Conservation (phyloP, 495 filamentous ascomycete genomes). For the Podospora sp. region DNA sequence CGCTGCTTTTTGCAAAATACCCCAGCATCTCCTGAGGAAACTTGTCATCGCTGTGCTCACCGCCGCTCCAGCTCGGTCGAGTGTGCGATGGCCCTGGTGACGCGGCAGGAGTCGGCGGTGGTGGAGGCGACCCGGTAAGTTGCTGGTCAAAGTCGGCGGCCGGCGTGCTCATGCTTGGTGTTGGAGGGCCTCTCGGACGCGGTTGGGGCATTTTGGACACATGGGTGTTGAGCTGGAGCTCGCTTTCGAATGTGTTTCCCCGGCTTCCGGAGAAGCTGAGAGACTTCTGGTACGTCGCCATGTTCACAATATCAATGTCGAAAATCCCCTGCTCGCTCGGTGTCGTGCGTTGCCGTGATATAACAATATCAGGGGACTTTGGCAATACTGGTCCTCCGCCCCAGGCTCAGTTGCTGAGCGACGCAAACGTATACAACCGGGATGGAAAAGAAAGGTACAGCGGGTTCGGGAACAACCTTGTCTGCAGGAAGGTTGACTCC, state of each 20-base stretch:
- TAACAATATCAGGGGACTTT: neutral
- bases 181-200: slow-evolving; percentile 53
- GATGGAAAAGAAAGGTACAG: too few relatives aligned
- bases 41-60: slow-evolving; percentile 54
- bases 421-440: too few relatives aligned
- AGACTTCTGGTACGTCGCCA: slow-evolving; percentile 44
- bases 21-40: slow-evolving; percentile 53
- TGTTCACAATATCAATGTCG: slow-evolving; percentile 19
- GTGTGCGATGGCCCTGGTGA: slow-evolving; percentile 57
- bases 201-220: slow-evolving; percentile 51
- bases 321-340: neutral
- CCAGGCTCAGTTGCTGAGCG: too few relatives aligned
- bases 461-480: too few relatives aligned
- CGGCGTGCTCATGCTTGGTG: slow-evolving; percentile 59
- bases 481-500: too few relatives aligned
- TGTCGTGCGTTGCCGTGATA: neutral
- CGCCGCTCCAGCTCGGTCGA: slow-evolving; percentile 56
- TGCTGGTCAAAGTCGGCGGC: slow-evolving; percentile 58
- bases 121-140: slow-evolving; percentile 56
- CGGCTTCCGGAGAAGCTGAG: slow-evolving; percentile 50
- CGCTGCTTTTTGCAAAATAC: slow-evolving; percentile 54
- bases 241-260: slow-evolving; percentile 46
- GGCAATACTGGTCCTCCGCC: neutral
- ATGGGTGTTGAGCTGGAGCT: slow-evolving; percentile 48
- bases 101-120: slow-evolving; percentile 59